phyloP scores from a whole-genome alignment of 352 stramenopile species.

The Phytophthora capsici region DNA sequence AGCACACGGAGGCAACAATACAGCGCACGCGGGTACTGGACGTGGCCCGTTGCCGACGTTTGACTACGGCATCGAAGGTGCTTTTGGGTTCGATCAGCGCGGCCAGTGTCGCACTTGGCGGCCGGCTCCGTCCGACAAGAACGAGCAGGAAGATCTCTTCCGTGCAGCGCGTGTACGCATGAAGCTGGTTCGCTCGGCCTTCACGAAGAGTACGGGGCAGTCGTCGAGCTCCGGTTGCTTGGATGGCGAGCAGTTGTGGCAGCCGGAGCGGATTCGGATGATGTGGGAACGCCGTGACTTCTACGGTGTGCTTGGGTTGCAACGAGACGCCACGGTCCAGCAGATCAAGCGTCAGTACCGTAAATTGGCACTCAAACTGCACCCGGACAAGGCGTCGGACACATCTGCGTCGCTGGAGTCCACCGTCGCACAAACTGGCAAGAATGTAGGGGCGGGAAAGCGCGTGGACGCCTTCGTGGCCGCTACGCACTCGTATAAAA shows the following conservation, averaged over 20 bases:
- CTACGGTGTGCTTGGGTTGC: constrained; percentile 75
- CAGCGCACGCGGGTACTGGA: neutral
- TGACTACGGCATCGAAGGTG: constrained; percentile 40
- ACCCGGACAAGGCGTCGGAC: constrained; percentile 75
- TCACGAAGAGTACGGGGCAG: constrained; percentile 38
- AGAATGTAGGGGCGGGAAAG: constrained; percentile 25
- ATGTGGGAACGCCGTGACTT: constrained; percentile 86
- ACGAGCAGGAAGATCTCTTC: constrained; percentile 82
- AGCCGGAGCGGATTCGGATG: constrained; percentile 74
- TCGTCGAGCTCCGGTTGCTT: constrained; percentile 47
- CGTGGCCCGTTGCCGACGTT: constrained; percentile 46
- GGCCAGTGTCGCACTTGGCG: constrained; percentile 43
- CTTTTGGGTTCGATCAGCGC: constrained; percentile 35
- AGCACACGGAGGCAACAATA: neutral
- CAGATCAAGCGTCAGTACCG: constrained; percentile 87
- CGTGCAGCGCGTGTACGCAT: constrained; percentile 76
- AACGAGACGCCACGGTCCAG: constrained; percentile 63
- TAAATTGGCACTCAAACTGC: constrained; percentile 85
- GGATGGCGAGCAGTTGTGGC: constrained; percentile 76
- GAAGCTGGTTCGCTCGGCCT: constrained; percentile 74
- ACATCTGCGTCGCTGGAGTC: constrained; percentile 43
- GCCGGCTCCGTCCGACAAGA: constrained; percentile 54
- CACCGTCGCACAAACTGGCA: constrained; percentile 29
- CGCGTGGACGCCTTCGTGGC: constrained; percentile 84
- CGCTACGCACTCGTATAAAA: constrained; percentile 82